phyloP scores from a whole-genome alignment of 2,329 filamentous ascomycete species.

The Cladosporium sp. region DNA sequence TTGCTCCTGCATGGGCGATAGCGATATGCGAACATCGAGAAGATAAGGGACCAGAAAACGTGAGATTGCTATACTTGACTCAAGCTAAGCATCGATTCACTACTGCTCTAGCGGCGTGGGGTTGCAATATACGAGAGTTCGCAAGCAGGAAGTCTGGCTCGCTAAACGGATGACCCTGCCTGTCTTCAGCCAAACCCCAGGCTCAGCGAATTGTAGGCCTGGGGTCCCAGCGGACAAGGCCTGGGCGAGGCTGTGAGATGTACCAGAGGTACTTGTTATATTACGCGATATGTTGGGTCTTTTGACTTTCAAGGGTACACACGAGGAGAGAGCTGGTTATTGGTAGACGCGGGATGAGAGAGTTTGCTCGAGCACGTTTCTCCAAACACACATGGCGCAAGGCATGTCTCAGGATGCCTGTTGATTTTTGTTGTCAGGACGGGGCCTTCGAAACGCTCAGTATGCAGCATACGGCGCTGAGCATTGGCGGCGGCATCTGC shows the following conservation, averaged over 20 bases:
- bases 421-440: not conserved
- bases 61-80: conserved; percentile 3
- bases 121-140: conserved; percentile 1
- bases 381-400: conserved; percentile 10
- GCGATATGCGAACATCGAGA: not conserved
- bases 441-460: not conserved
- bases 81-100: conserved; percentile 4
- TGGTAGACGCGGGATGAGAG: not conserved
- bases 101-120: conserved; percentile 7
- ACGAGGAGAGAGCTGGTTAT: not conserved
- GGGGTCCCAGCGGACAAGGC: not conserved
- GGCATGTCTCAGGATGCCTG: conserved; percentile 10
- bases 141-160: not conserved
- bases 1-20: conserved; percentile 4
- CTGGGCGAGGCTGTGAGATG: conserved; percentile 4
- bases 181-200: conserved; percentile 10
- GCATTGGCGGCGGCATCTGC: conserved; percentile 2
- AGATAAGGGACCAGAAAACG: not conserved
- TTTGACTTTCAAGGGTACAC: not conserved
- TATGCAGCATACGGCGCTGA: not conserved
- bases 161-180: not conserved
- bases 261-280: conserved; percentile 4
- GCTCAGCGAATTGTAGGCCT: not conserved
- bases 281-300: conserved; percentile 4
- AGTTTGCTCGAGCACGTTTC: conserved; percentile 7